phyloP scores from a whole-genome alignment of 768 basidiomycete genomes.

The Cyclocybe cylindracea region DNA sequence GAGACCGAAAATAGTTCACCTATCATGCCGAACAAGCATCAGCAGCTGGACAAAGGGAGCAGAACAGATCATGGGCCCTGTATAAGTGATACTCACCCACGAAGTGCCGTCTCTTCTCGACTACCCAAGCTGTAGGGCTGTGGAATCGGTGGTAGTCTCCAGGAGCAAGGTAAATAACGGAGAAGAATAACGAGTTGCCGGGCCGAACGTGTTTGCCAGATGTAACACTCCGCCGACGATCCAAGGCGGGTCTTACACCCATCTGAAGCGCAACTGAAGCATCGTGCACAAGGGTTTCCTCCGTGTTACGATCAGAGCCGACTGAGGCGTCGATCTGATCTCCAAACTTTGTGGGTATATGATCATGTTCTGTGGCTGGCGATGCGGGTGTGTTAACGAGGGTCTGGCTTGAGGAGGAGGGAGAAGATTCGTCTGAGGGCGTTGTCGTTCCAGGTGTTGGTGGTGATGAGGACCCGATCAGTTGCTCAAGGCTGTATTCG shows the following conservation, averaged over 20 bases:
- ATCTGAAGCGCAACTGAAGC: constrained; percentile 73
- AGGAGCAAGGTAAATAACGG: constrained; percentile 96
- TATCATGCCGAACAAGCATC: constrained; percentile 22
- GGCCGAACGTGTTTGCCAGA: constrained; percentile 57
- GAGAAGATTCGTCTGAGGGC: constrained; percentile 22
- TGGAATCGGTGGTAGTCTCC: constrained; percentile 99
- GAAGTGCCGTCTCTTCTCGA: constrained; percentile 94
- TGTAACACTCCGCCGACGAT: constrained; percentile 28
- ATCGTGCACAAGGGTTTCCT: constrained; percentile 65
- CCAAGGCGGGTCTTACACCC: constrained; percentile 44
- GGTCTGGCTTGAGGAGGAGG: constrained; percentile 6
- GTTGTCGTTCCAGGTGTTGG: constrained; percentile 44
- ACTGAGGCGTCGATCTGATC: constrained; percentile 77
- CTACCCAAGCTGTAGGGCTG: constrained; percentile 94
- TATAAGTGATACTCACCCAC: constrained; percentile 56
- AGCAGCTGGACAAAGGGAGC: neutral
- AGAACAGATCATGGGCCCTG: neutral
- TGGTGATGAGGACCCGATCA: constrained; percentile 65
- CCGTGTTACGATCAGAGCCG: constrained; percentile 48
- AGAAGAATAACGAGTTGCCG: constrained; percentile 86
- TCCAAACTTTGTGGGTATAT: constrained; percentile 57
- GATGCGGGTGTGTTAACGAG: constrained; percentile 2
- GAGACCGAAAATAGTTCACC: constrained; percentile 96
- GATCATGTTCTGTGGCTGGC: constrained; percentile 10
- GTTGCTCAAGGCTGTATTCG: constrained; percentile 89